These are phyloP conservation scores for Linnemannia schmuckeri DNA, from an alignment of 192 early-diverging fungal species.

Conservation along the genomic window DNA sequence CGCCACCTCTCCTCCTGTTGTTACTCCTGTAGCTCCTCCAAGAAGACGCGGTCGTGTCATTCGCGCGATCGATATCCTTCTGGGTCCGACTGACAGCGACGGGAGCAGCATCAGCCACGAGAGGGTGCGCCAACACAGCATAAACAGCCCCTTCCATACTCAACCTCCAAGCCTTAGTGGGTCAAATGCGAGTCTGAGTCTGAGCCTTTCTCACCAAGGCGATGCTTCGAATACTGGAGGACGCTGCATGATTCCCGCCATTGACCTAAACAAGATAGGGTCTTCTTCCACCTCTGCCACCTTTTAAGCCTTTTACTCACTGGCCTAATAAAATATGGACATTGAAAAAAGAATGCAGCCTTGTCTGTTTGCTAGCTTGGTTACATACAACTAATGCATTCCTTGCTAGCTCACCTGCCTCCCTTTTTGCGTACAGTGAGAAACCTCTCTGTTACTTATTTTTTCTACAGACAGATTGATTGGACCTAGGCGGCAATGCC, in stretches of 20 bases:
- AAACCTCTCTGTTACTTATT: no score
- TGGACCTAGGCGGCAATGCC: no score
- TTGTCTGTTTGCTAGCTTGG: not conserved
- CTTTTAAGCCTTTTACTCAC: not conserved
- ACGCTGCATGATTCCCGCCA: not conserved
- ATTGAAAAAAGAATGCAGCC: not conserved
- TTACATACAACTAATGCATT: no score
- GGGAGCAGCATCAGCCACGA: not conserved
- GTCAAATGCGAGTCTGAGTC: not conserved
- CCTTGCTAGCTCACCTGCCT: no score
- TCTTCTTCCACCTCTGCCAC: slow-evolving; percentile 17
- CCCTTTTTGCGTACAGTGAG: no score
- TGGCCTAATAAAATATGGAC: not conserved
- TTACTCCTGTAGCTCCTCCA: not conserved
- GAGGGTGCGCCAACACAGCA: not conserved
- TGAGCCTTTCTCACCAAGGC: not conserved
- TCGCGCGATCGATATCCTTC: slow-evolving; percentile 19
- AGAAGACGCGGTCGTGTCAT: slow-evolving; percentile 12
- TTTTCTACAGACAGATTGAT: no score
- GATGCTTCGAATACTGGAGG: not conserved
- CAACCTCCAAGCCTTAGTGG: not conserved
- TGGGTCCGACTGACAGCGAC: slow-evolving; percentile 19
- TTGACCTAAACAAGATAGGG: not conserved
- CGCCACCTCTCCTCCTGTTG: not conserved
- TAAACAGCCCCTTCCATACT: not conserved